A percentile compares a stretch with the other conserved stretches of the same genome.
Evolutionary conservation across 2,329 filamentous ascomycete species (phyloP).

Genomic region (Diaporthe aspalathi): DNA sequence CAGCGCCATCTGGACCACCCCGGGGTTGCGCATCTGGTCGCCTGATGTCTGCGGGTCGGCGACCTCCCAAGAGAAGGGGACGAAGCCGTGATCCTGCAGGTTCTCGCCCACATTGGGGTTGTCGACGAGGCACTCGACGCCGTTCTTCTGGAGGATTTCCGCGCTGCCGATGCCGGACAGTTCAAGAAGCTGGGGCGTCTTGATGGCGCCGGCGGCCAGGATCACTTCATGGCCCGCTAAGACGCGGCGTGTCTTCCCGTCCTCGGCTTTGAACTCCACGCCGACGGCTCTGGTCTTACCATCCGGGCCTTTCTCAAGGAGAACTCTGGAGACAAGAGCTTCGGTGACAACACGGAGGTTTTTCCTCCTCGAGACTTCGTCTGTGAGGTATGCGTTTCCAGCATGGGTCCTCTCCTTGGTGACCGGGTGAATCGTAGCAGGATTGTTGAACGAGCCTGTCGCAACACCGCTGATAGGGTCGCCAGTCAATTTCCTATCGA

Average conservation of each 20-base stretch:
- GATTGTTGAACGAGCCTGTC: constrained; percentile 35
- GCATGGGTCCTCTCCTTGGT: constrained; percentile 38
- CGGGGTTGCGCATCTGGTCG: constrained; percentile 39
- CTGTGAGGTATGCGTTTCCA: constrained; percentile 38
- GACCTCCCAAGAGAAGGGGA: constrained; percentile 46
- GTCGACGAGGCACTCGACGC: constrained; percentile 49
- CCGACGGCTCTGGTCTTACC: constrained; percentile 41
- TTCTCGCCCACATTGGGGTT: constrained; percentile 53
- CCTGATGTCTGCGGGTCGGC: constrained; percentile 47
- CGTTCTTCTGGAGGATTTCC: constrained; percentile 50
- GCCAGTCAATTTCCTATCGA: constrained; percentile 27
- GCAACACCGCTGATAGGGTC: constrained; percentile 33
- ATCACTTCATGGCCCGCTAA: constrained; percentile 44
- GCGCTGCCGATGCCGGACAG: constrained; percentile 46
- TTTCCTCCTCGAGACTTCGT: constrained; percentile 27
- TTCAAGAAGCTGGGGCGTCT: constrained; percentile 43
- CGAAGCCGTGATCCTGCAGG: constrained; percentile 52
- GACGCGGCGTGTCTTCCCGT: constrained; percentile 39
- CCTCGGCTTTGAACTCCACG: constrained; percentile 41
- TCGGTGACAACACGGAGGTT: constrained; percentile 41
- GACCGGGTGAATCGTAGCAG: constrained; percentile 37
- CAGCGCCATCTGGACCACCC: constrained; percentile 33
- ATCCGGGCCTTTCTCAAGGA: constrained; percentile 34
- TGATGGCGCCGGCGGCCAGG: constrained; percentile 48
- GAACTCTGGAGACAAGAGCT: constrained; percentile 44